Evolutionary conservation across 1,284 basidiomycete genomes (phyloP), one percentile per base, ranked within the genome.

Genomic region (Naganishia albida): DNA sequence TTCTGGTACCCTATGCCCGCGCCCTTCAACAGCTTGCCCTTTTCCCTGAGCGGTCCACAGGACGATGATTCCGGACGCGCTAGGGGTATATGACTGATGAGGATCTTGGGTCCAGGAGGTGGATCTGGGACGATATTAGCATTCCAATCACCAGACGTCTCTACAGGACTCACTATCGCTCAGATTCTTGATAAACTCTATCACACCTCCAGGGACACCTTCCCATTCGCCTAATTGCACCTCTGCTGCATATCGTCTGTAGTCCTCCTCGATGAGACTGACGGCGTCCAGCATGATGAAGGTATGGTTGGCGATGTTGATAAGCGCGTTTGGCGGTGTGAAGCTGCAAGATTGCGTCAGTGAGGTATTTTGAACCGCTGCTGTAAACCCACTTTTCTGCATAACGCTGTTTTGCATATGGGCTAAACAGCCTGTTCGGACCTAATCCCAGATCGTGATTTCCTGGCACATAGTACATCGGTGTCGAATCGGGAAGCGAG

Each of bases 61-160:
- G 79, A 78, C 0, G 87, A 85, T 2, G 82, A 82, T 57, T 87
- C 86, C 0, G 88, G 84, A 44, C 92, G 83, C 15, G 85, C 84
- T 6, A 94, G 82, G 4, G 92, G 91, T 55, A 93, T 90, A 73
- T 94, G 91, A 18, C 86, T 87, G 59, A 94, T 83, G 34, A 94
- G 79, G 42, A 94, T 83, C 6, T 85, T 76, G 10, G 87, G 86
- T 28, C 82, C 78, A n/a, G 72, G 63, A 0, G 72, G 72, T 10
- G 69, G 72, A 34, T 74, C 77, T 79, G 2, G 69, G 63, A 8
- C 62, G 43, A 39, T 34, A 63, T 7, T 44, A 51, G n/a, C 64
- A 63, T 25, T 18, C 43, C 34, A n/a, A 28, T 18, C 42, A 46
- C 18, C 25, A 43, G 23, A 18, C 12, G 6, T 18, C 26, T 23